Base-by-base conservation (phyloP, 2,329 filamentous ascomycete genomes). In the Stagonosporopsis chrysanthemi region DNA sequence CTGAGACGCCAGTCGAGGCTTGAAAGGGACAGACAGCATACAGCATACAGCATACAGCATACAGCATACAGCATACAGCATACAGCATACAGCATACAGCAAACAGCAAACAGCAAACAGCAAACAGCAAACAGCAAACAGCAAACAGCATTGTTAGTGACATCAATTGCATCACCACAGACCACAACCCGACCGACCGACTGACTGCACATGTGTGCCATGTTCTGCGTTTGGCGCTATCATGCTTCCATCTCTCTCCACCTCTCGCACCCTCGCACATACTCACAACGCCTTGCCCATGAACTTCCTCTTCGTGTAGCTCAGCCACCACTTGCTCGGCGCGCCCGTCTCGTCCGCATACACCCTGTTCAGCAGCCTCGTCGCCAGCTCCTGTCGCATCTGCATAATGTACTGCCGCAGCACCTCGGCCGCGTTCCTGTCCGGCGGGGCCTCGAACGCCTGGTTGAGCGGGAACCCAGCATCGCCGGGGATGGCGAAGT, bases 301-400 rank as follows among this genome's bases (percentile, higher is more conserved):
- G 76, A 99, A 99, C 87, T 97, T 97, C 81, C 95, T 89, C 88
- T 98, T 98, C 51, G 91, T 91, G 77, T 97, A 99, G 83, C 95
- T 98, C 77, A 99, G 80, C 95, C 95, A 99, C 91, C 94, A 98
- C 55, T 88, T 87, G 64, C 79, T 91, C 78, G 82, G 93, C 79
- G 74, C 86, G 78, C 77, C 75, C 26, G 71, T 84, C 67, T 80
- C 85, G 64, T 93, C 92, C 52, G 90, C 89, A 76, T 96, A 99
- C 64, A 99, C 88, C 68, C 93, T 86, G 49, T 90, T 90, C 75
- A 97, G 80, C 80, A 99, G 82, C 75, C 95, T 85, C 55, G 84
- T 80, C 4, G 93, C 93, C 61, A 98, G 81, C 81, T 98, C 95
- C 78, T 98, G 94, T 69, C 95, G 86, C 69, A 97, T 91, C 80